Percentiles rank a stretch among this genome's conserved stretches.
These are phyloP conservation scores for Trichoderma endophyticum DNA, from an alignment of 2,329 filamentous ascomycete genomes.

Conservation along the genomic window DNA sequence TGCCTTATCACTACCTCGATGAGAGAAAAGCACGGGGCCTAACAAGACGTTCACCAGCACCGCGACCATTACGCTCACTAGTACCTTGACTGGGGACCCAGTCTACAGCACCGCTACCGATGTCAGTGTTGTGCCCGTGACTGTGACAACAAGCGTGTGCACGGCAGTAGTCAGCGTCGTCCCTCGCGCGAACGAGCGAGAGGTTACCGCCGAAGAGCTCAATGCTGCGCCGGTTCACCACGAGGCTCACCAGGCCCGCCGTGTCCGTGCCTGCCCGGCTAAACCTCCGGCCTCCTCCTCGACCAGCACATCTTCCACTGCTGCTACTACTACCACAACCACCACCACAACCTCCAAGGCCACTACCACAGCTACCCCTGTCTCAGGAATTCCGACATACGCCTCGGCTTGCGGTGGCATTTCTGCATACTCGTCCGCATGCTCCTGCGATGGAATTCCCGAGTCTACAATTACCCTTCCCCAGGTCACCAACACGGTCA, in stretches of 20 bases:
- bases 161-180: background rate
- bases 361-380: background rate
- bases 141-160: background rate
- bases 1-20: background rate
- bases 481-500: background rate
- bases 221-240: background rate
- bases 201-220: background rate
- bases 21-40: background rate
- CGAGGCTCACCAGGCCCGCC: background rate
- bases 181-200: background rate
- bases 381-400: background rate
- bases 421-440: background rate
- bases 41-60: background rate
- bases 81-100: background rate
- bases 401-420: background rate
- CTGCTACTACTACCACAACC: background rate
- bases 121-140: background rate
- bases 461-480: background rate
- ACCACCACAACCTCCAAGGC: background rate
- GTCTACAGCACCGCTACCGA: background rate
- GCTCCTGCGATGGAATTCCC: background rate
- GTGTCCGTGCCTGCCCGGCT: background rate
- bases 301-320: background rate
- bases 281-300: background rate
- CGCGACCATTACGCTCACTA: background rate